Conservation (phyloP, 2,329 filamentous ascomycete genomes). For the Tolypocladium capitatum region DNA sequence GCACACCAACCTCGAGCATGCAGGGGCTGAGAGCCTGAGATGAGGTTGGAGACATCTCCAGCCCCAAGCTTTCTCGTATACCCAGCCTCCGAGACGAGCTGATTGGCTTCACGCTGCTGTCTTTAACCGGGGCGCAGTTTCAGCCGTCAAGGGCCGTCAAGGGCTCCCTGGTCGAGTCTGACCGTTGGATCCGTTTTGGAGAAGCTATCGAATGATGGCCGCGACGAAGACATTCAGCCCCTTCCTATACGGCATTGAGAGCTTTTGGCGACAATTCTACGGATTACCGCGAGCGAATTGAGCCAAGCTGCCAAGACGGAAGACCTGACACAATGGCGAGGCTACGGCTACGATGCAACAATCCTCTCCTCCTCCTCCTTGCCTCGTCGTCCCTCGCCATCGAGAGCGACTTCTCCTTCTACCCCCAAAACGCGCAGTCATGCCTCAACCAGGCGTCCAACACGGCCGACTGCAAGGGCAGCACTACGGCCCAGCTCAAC, state of each 20-base stretch:
- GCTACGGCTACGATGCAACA: slow-evolving; percentile 9
- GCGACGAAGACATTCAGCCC: background rate
- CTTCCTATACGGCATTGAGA: background rate
- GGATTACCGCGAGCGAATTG: no score
- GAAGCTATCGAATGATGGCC: background rate
- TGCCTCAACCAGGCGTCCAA: slow-evolving; percentile 30
- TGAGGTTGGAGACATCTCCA: background rate
- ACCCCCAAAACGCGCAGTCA: slow-evolving; percentile 16
- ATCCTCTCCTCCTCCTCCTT: slow-evolving; percentile 15
- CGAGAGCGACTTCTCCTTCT: slow-evolving; percentile 20
- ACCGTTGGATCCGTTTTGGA: background rate
- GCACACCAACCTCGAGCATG: background rate
- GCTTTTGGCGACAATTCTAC: background rate
- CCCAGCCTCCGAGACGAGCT: background rate
- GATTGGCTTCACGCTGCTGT: background rate
- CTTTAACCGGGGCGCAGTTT: background rate
- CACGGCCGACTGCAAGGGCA: slow-evolving; percentile 25
- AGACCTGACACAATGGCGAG: slow-evolving; percentile 11
- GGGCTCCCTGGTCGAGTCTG: background rate
- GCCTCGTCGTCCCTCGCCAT: slow-evolving; percentile 10
- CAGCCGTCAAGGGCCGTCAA: background rate
- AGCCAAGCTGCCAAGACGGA: background rate
- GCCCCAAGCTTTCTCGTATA: background rate
- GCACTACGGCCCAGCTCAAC: slow-evolving; percentile 27
- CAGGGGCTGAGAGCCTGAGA: background rate